These are phyloP conservation scores for Paracoccidioides lutzii DNA, from an alignment of 2,329 filamentous ascomycete genomes.

Conservation along the genomic window DNA sequence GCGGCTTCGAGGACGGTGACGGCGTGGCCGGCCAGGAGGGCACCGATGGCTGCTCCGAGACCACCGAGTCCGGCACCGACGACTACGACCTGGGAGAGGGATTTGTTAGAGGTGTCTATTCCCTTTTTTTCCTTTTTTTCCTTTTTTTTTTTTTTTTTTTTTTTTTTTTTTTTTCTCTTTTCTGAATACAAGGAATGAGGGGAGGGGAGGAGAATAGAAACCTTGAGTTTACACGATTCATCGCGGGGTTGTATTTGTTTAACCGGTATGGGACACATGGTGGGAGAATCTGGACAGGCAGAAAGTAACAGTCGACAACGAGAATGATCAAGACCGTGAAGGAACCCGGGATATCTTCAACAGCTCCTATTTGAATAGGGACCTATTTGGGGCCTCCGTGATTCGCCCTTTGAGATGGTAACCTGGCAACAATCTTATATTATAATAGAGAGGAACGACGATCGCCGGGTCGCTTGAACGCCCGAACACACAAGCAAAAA, in stretches of 20 bases:
- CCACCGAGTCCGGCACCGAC: slow-evolving; percentile 16
- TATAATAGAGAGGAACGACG: too few relatives aligned
- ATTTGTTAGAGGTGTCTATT: neutral
- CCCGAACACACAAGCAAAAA: too few relatives aligned
- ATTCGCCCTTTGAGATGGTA: neutral
- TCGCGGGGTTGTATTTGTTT: slow-evolving; percentile 1
- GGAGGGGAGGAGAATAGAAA: neutral
- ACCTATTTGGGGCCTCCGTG: neutral
- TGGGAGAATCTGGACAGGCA: neutral
- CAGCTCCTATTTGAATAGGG: neutral
- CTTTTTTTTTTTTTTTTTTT: neutral
- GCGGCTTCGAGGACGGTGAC: slow-evolving; percentile 27
- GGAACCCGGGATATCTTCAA: neutral
- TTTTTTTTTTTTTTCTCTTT: neutral
- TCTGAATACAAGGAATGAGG: neutral
- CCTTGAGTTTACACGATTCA: slow-evolving; percentile 3
- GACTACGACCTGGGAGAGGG: slow-evolving; percentile 9
- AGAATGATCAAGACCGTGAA: neutral
- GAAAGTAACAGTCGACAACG: neutral
- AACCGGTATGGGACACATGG: slow-evolving; percentile 1
- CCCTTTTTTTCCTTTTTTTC: too few relatives aligned
- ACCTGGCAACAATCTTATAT: neutral
- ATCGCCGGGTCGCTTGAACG: too few relatives aligned
- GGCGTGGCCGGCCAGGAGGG: slow-evolving; percentile 11
- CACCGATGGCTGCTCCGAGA: slow-evolving; percentile 13